A percentile compares a stretch with the other conserved stretches of the same genome.
These are phyloP conservation scores for Exophiala calicioides DNA, from an alignment of 2,329 filamentous ascomycete species.

Conservation along the genomic window DNA sequence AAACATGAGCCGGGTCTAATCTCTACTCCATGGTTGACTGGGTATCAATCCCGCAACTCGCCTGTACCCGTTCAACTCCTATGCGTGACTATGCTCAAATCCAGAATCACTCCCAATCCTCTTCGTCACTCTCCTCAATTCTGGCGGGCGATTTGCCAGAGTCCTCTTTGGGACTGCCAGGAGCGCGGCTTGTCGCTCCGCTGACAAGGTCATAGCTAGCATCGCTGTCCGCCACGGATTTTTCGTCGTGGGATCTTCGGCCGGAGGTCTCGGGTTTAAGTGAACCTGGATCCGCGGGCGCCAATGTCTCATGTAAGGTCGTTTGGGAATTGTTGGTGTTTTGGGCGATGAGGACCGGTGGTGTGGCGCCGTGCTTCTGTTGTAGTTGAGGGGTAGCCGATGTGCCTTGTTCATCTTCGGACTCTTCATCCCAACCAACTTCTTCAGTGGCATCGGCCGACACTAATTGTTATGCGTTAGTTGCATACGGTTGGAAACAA, in stretches of 20 bases:
- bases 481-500: constrained; percentile 13
- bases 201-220: constrained; percentile 95
- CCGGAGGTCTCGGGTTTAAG: constrained; percentile 63
- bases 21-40: background rate
- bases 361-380: constrained; percentile 43
- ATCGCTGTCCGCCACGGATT: constrained; percentile 89
- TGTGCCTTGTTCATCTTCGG: constrained; percentile 55
- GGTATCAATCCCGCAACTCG: constrained; percentile 1
- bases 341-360: constrained; percentile 30
- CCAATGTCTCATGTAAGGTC: constrained; percentile 32
- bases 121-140: constrained; percentile 52
- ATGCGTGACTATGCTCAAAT: too few relatives aligned
- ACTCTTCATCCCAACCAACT: constrained; percentile 71
- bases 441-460: constrained; percentile 69
- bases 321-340: constrained; percentile 25
- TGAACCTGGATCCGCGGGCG: constrained; percentile 34
- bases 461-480: constrained; percentile 33
- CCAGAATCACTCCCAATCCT: constrained; percentile 38
- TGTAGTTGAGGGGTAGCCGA: constrained; percentile 47
- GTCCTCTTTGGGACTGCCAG: constrained; percentile 62
- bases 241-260: constrained; percentile 78
- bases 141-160: constrained; percentile 48
- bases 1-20: background rate
- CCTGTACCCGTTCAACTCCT: background rate
- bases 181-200: constrained; percentile 74